These are phyloP conservation scores for Verticillium tricorpus DNA, from an alignment of 2,329 filamentous ascomycete species.

Conservation along the genomic window DNA sequence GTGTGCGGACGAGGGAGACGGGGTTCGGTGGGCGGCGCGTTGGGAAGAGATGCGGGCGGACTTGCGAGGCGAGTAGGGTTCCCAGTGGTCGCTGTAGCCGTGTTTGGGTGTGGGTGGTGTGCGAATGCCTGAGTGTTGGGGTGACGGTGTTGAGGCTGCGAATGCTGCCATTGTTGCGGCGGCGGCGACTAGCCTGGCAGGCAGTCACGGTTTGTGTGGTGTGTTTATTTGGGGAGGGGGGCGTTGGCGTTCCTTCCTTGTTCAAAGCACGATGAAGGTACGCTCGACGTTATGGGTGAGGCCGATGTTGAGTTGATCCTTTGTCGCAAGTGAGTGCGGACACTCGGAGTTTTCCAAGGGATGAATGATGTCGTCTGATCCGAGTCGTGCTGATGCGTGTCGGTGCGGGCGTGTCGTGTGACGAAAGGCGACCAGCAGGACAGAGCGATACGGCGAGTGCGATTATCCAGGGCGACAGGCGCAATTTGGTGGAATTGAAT, in stretches of 20 bases:
- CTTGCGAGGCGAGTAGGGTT: constrained; percentile 69
- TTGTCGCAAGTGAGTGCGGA: background rate
- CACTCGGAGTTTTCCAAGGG: background rate
- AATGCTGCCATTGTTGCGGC: constrained; percentile 13
- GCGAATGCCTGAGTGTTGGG: constrained; percentile 46
- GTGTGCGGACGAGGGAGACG: constrained; percentile 42
- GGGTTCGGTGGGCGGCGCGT: constrained; percentile 46
- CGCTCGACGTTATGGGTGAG: background rate
- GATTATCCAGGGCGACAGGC: background rate
- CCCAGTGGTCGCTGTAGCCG: constrained; percentile 64
- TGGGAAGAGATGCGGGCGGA: constrained; percentile 60
- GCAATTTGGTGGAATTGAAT: background rate
- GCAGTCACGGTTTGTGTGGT: background rate
- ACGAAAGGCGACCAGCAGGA: background rate
- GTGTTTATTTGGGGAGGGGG: background rate
- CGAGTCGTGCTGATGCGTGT: background rate
- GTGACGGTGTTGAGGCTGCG: constrained; percentile 54
- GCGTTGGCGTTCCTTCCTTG: background rate
- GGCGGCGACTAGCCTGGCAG: constrained; percentile 5
- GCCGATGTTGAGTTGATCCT: background rate
- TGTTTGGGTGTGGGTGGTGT: constrained; percentile 67
- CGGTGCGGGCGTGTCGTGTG: background rate
- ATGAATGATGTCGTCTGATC: background rate
- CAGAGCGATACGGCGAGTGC: background rate
- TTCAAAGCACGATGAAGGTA: background rate